These are phyloP conservation scores for Eremothecium sinecaudum DNA, from an alignment of 1,139 yeast species.

Conservation along the genomic window DNA sequence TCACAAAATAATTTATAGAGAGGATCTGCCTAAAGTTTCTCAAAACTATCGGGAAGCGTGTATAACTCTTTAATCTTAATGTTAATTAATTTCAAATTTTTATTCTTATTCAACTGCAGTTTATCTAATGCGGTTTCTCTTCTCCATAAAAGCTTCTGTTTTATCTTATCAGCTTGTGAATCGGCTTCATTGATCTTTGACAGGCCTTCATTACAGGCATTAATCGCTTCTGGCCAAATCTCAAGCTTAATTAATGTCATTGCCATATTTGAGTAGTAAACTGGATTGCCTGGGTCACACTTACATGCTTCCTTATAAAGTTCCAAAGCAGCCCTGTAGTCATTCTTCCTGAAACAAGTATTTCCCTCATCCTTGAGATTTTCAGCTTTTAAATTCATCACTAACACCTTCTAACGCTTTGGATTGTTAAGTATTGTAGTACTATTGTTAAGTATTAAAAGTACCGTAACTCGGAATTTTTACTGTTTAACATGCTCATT, in stretches of 20 bases:
- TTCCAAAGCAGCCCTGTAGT: constrained; percentile 49
- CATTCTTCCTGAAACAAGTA: constrained; percentile 46
- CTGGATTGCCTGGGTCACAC: constrained; percentile 47
- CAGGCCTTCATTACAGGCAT: constrained; percentile 54
- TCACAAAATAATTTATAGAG: too few species aligned
- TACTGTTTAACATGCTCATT: too few species aligned
- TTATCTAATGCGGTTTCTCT: constrained; percentile 41
- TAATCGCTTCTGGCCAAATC: constrained; percentile 47
- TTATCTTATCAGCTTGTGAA: constrained; percentile 25
- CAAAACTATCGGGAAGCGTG: too few species aligned
- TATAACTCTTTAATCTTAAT: too few species aligned
- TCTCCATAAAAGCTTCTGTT: constrained; percentile 50
- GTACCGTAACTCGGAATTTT: too few species aligned
- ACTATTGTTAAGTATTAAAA: too few species aligned
- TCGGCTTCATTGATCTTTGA: constrained; percentile 29
- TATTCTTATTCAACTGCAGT: too few species aligned
- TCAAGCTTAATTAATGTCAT: constrained; percentile 54
- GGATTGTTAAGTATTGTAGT: too few species aligned
- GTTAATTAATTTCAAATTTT: too few species aligned
- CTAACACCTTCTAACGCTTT: too few species aligned
- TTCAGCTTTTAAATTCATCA: too few species aligned
- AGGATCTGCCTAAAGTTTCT: too few species aligned
- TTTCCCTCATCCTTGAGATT: constrained; percentile 47
- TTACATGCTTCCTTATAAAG: constrained; percentile 59
- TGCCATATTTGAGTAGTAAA: constrained; percentile 71